Conservation (phyloP, 352 stramenopile species). For the Phytophthora pisi region DNA sequence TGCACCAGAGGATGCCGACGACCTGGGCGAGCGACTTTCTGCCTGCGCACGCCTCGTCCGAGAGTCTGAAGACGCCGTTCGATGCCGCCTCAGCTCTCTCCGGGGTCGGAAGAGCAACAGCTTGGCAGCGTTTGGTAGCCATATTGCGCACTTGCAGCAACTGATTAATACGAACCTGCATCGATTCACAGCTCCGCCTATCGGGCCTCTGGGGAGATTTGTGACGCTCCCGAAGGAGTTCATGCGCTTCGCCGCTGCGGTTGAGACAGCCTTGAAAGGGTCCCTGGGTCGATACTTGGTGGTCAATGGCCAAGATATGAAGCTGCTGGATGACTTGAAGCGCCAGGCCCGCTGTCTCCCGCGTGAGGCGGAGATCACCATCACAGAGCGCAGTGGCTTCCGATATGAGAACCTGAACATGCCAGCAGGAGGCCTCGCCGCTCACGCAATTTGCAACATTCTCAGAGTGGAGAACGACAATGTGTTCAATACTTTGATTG, state of each 20-base stretch:
- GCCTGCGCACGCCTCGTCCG: constrained; percentile 50
- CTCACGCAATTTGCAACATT: constrained; percentile 73
- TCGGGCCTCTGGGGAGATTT: constrained; percentile 67
- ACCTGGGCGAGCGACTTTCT: constrained; percentile 52
- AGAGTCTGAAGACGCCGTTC: constrained; percentile 51
- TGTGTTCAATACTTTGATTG: constrained; percentile 76
- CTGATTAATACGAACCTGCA: constrained; percentile 66
- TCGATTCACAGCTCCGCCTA: constrained; percentile 62
- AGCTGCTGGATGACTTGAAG: constrained; percentile 72
- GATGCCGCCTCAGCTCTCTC: constrained; percentile 42
- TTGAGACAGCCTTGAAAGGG: constrained; percentile 71
- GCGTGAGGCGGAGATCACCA: constrained; percentile 74
- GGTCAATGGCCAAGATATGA: constrained; percentile 71
- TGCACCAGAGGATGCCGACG: constrained; percentile 3
- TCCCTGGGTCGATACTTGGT: constrained; percentile 72
- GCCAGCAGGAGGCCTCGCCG: constrained; percentile 39
- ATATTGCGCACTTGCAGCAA: constrained; percentile 62
- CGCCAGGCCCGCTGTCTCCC: constrained; percentile 51
- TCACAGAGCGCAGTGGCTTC: constrained; percentile 50
- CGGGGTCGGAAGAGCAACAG: constrained; percentile 52
- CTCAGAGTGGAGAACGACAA: constrained; percentile 67
- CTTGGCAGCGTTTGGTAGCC: constrained; percentile 60
- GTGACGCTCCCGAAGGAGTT: constrained; percentile 65
- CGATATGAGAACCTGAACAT: constrained; percentile 58
- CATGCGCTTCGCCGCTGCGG: constrained; percentile 61